Base-by-base conservation (phyloP, 2,329 filamentous ascomycete genomes). In the Exophiala sideris region DNA sequence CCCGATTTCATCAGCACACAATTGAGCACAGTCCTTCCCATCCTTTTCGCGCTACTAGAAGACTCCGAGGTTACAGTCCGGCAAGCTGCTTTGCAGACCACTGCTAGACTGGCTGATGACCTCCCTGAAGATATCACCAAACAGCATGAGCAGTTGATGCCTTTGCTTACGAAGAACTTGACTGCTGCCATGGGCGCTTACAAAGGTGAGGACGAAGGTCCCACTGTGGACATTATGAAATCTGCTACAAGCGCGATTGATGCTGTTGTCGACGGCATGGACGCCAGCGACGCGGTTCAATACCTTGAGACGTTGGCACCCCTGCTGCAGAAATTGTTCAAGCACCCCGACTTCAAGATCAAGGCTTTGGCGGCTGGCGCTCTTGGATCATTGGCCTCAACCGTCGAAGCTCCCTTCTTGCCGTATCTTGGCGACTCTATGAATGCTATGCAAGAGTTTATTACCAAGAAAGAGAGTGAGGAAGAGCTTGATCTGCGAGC, bases 1-100 rank as follows among this genome's bases (percentile, higher is more conserved):
- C 94, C 94, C 12, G 94, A 99, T 71, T 99, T 97, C 73, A 91
- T 97, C 67, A 90, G 89, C 60, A 96, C 91, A 16, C 94, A 99
- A 73, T 83, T 97, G 59, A 81, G 87, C 66, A 82, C 87, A 62
- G 87, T 97, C 62, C 83, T 97, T 70, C 94, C 94, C 45, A 80
- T 89, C 64, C 85, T 97, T 55, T 79, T 96, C 54, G 85, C 84
- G 66, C 81, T 97, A 7, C 83, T 99, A 36, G 71, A 90, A 68
- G 94, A 99, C 68, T 78, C 82, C n/a, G 88, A 95, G 62, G 80
- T 84, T 63, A 85, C 85, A 64, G 94, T 99, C 54, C 85, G 94
- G 57, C 88, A 91, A 70, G 90, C 92, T 46, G 87, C 94, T 18
- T 79, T 97, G 42, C 87, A 95, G 60, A 88, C 90, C 54, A 84